Evolutionary conservation across 495 filamentous ascomycete genomes (phyloP), one percentile per base, ranked within the genome.

Genomic region (Schizothecium vesticola): DNA sequence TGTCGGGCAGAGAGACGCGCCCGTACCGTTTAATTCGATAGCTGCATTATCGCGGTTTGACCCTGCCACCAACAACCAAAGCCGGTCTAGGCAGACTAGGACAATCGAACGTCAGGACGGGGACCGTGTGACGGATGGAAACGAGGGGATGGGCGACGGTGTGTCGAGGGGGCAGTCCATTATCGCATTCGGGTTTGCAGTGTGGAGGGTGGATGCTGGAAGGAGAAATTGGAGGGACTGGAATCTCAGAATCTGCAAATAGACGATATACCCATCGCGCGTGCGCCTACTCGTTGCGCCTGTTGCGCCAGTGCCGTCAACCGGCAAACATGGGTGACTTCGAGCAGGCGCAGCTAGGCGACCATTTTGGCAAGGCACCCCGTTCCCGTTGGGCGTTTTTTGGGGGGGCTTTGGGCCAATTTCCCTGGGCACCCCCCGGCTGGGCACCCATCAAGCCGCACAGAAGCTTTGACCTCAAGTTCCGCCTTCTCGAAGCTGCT

Each of bases 21-120:
- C 21, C 60, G 70, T 71, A 68, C 65, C 57, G 68, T 73, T 72
- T 67, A 72, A 71, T 67, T 70, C 64, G 65, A 71, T 72, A 70
- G 36, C 65, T 25, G 57, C 57, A 26, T 61, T 36, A 59, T 65
- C 55, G 33, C 36, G 7, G 36, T 4, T 24, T 64, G 31, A 24
- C 62, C 29, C 23, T 56, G 36, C 36, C 23, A 61, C n/a, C 59
- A 61, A 26, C 59, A 33, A 2, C 58, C 58, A 59, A 59, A 24
- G 58, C 13, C 11, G 58, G 58, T 4, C 23, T 26, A 24, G 58
- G 58, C 58, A n/a, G 43, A 51, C 19, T 16, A 11, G 16, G 4
- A 51, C 36, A 19, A 7, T 51, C 16, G 19, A 1, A 1, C n/a
- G 16, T 51, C 16, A 51, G 19, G 43, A n/a, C 19, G 19, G 19